Evolutionary conservation across 495 filamentous ascomycete species (phyloP).

Genomic region (Achaetomiella virescens): DNA sequence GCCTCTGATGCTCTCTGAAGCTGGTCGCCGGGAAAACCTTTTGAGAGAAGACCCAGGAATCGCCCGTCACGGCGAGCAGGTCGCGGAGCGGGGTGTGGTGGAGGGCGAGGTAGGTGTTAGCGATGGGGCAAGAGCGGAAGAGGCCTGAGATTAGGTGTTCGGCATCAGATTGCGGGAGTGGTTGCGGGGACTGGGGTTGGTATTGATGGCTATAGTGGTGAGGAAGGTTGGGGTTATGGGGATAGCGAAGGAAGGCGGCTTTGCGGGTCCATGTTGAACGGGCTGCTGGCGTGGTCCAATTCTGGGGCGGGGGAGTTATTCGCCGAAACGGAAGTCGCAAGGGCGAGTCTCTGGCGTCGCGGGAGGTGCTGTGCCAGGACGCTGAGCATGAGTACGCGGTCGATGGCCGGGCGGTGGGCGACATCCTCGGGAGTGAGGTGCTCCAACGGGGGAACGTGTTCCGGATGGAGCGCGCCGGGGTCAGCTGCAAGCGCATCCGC

Average conservation of each 20-base stretch:
- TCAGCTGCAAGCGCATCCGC: conserved; percentile 20
- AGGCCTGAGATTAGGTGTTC: conserved; percentile 32
- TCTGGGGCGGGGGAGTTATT: conserved; percentile 25
- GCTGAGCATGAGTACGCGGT: conserved; percentile 34
- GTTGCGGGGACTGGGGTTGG: conserved; percentile 2
- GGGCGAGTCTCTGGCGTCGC: conserved; percentile 12
- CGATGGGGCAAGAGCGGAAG: conserved; percentile 34
- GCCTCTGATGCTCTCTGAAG: conserved; percentile 35
- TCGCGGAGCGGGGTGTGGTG: conserved; percentile 44
- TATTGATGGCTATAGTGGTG: not conserved
- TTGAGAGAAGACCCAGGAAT: conserved; percentile 43
- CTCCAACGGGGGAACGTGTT: conserved; percentile 24
- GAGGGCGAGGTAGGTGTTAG: conserved; percentile 43
- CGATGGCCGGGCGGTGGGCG: conserved; percentile 22
- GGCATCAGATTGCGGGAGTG: conserved; percentile 15
- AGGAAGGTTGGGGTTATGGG: too few species aligned
- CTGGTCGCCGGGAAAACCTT: conserved; percentile 33
- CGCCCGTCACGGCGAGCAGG: conserved; percentile 43
- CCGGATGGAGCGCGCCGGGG: conserved; percentile 20
- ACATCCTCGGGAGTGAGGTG: conserved; percentile 29
- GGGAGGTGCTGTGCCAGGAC: conserved; percentile 37
- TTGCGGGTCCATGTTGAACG: conserved; percentile 15
- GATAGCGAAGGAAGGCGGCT: not conserved
- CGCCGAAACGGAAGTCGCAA: conserved; percentile 14
- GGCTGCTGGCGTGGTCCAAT: conserved; percentile 17